Evolutionary conservation across 2,329 filamentous ascomycete species (phyloP), one percentile per base, ranked within the genome.

Genomic region (Hypoxylon sp.): DNA sequence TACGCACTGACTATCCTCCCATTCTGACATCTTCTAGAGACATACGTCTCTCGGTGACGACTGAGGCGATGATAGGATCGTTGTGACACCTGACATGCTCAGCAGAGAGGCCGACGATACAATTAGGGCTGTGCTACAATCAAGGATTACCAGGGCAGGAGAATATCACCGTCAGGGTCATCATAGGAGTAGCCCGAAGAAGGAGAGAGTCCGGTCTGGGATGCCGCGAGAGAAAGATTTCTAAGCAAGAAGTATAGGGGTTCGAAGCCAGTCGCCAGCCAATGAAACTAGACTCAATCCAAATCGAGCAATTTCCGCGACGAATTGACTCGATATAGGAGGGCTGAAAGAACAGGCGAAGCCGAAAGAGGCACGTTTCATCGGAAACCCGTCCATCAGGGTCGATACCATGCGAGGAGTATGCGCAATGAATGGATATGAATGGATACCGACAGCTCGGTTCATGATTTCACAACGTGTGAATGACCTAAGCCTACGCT

Each of bases 1-100:
- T n/a, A 30, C 42, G 48, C 57, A 42, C 51, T 25, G 3, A 51
- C 31, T 49, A 25, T 55, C 61, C 58, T 40, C 42, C 20, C n/a
- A 40, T 49, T 58, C 17, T 49, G 31, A 46, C 44, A 57, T 53
- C 31, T n/a, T 65, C 33, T 30, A 27, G 55, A 59, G 50, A 63
- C 20, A 33, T 59, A 58, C 25, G 53, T 64, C 60, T 20, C 49
- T 68, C 66, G 66, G 66, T 70, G 58, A 72, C 64, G 50, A 55
- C 54, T 64, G 51, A 59, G 64, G 64, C 53, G 69, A 70, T 72
- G 66, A 64, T 63, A 62, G 62, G 69, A 72, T 72, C 57, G 30
- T 44, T 65, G 64, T 70, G 57, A 48, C 64, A 67, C 55, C 46
- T 68, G 61, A 58, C 64, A 46, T 58, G 37, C 56, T 48, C 44